Conservation (phyloP, 345 rosid genomes). For the Corymbia maculata region DNA sequence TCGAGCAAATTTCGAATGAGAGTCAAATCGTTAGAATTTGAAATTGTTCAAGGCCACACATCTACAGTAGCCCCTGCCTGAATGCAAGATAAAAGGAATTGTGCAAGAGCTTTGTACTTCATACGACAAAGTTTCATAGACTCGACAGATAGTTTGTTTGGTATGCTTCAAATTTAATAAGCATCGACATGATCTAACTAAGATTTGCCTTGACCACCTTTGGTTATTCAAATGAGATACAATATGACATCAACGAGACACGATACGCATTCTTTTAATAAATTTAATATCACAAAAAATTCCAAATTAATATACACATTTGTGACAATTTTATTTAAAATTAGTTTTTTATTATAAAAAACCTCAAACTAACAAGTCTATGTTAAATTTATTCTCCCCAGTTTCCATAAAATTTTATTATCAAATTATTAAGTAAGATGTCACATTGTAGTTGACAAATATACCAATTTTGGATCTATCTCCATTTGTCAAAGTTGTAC, state of each 20-base stretch:
- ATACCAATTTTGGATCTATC: too few species aligned
- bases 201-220: not conserved
- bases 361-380: rapidly evolving
- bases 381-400: too few species aligned
- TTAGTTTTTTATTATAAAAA: rapidly evolving
- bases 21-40: not conserved
- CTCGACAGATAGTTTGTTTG: not conserved
- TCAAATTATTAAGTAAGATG: rapidly evolving
- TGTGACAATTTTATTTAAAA: too few species aligned
- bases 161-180: not conserved
- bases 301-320: too few species aligned
- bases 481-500: too few species aligned
- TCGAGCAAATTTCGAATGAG: not conserved
- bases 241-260: not conserved
- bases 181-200: not conserved
- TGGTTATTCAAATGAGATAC: not conserved
- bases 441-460: rapidly evolving
- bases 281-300: rapidly evolving
- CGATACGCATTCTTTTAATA: rapidly evolving
- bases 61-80: not conserved
- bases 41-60: not conserved
- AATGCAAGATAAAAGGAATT: not conserved
- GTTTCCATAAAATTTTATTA: rapidly evolving
- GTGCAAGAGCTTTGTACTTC: not conserved
- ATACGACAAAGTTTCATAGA: not conserved